These are phyloP conservation scores for Wickerhamiella kurtzmanii DNA, from an alignment of 805 yeast species.

Conservation along the genomic window DNA sequence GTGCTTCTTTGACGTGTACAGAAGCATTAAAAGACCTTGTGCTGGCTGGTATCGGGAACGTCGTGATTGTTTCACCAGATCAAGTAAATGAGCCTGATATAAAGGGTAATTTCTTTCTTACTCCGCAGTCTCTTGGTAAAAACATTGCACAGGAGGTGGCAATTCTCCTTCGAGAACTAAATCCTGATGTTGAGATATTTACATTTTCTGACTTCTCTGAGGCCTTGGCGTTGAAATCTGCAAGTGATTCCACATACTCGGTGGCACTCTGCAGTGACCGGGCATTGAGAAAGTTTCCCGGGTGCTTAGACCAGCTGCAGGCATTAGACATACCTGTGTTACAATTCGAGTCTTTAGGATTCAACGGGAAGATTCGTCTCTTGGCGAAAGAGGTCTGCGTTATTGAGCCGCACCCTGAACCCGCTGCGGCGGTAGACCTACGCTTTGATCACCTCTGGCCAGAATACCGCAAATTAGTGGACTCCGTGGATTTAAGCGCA, in stretches of 20 bases:
- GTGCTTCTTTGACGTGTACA: constrained; percentile 34
- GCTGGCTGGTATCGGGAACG: constrained; percentile 72
- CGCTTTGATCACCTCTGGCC: constrained; percentile 62
- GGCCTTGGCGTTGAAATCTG: neutral
- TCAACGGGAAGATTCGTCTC: constrained; percentile 47
- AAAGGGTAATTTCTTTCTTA: constrained; percentile 53
- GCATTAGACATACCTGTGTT: constrained; percentile 41
- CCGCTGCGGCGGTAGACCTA: constrained; percentile 40
- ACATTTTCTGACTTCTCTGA: neutral
- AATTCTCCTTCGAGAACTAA: constrained; percentile 39
- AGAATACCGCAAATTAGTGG: constrained; percentile 40
- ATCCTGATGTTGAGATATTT: constrained; percentile 40
- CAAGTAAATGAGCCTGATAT: constrained; percentile 43
- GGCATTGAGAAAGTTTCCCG: neutral
- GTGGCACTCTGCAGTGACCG: neutral
- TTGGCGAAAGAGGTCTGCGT: constrained; percentile 48
- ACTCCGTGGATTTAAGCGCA: constrained; percentile 35
- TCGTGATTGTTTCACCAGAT: constrained; percentile 28
- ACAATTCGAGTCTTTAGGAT: constrained; percentile 41
- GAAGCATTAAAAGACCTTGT: constrained; percentile 77
- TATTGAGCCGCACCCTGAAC: constrained; percentile 58
- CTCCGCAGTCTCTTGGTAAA: constrained; percentile 41
- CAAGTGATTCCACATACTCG: neutral
- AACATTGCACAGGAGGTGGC: constrained; percentile 30
- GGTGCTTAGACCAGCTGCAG: neutral